A percentile compares a stretch with the other conserved stretches of the same genome.
These are phyloP conservation scores for Aurantiochytrium sp. DNA, from an alignment of 108 stramenopile genomes.

Conservation along the genomic window DNA sequence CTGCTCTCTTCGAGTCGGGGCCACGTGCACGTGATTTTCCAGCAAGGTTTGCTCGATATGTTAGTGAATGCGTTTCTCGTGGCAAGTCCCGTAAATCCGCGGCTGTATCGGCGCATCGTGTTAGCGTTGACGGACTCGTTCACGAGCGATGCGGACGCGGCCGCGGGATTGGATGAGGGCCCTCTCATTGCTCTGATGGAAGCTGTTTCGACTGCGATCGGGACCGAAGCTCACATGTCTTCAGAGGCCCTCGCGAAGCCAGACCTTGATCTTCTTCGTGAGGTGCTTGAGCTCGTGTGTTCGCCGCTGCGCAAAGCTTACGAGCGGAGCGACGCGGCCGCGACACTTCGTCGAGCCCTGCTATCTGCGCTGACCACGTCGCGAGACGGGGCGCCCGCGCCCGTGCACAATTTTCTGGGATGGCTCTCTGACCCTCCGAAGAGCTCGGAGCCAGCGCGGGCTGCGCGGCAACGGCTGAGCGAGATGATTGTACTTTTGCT, in stretches of 20 bases:
- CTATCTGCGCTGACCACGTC: background rate
- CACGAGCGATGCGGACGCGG: background rate
- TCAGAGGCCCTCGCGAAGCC: background rate
- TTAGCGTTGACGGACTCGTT: background rate
- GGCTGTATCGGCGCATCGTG: background rate
- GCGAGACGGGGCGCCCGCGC: background rate
- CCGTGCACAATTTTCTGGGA: background rate
- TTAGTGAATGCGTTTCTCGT: background rate
- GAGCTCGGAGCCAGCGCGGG: background rate
- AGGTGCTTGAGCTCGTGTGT: background rate
- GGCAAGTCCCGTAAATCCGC: background rate
- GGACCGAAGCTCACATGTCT: background rate
- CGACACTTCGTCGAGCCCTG: background rate
- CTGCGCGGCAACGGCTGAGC: background rate
- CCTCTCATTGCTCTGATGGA: background rate
- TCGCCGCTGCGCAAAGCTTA: background rate
- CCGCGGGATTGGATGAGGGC: background rate
- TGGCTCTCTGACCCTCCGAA: background rate
- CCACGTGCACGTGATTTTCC: background rate
- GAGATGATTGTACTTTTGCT: constrained; percentile 6
- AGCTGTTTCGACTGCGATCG: background rate
- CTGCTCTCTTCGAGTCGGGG: background rate
- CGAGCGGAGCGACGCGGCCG: background rate
- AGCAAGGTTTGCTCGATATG: background rate
- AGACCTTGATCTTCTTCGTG: background rate